These are phyloP conservation scores for Gastrolobium bilobum DNA, from an alignment of 306 rosid genomes.

Conservation along the genomic window DNA sequence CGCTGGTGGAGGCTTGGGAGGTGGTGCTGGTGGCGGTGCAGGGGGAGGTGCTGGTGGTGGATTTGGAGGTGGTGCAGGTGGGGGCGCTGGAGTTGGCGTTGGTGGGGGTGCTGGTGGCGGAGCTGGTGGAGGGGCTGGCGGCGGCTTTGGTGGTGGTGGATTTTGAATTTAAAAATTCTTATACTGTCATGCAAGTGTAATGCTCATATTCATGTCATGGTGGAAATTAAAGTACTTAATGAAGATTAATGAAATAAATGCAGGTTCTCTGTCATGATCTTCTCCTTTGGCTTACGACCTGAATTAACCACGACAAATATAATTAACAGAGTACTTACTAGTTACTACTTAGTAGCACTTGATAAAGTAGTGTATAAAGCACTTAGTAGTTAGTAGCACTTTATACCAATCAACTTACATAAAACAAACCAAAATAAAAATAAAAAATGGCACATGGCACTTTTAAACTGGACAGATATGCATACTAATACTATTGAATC, in stretches of 20 bases:
- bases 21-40: constrained; percentile 16
- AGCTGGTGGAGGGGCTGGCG: not conserved
- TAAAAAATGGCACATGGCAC: not conserved
- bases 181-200: constrained; percentile 17
- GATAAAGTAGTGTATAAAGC: not conserved
- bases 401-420: not conserved
- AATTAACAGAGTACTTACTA: not conserved
- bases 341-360: not conserved
- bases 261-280: not conserved
- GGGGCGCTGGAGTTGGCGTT: constrained; percentile 25
- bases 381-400: not conserved
- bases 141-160: constrained; percentile 49
- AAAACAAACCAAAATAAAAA: not conserved
- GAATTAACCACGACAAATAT: too few species aligned
- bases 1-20: constrained; percentile 38
- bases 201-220: not conserved
- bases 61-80: constrained; percentile 45
- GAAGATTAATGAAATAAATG: not conserved
- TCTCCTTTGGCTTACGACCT: not conserved
- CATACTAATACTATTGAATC: not conserved
- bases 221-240: not conserved
- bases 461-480: not conserved
- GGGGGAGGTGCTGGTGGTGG: constrained; percentile 48
- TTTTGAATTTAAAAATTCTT: constrained; percentile 37
- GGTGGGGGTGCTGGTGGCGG: constrained; percentile 35